Conservation (phyloP, 83 land plant species). For the Thuja plicata region DNA sequence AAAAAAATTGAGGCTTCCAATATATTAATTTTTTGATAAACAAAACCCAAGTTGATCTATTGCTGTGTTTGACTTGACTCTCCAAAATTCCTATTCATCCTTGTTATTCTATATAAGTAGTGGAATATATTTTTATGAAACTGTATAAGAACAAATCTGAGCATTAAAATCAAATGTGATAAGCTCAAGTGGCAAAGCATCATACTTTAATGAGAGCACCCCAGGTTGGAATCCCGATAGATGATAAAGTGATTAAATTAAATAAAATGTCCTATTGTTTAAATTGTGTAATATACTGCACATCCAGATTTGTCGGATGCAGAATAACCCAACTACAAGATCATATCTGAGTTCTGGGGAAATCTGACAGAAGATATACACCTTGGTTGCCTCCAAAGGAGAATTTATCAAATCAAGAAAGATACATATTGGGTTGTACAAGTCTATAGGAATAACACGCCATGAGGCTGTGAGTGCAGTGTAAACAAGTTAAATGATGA, state of each 20-base stretch:
- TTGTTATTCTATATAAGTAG: neutral
- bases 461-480: neutral
- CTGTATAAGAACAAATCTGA: neutral
- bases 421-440: neutral
- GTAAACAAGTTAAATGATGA: neutral
- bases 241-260: neutral
- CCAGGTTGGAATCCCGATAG: neutral
- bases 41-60: neutral
- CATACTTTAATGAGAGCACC: neutral
- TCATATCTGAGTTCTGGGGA: neutral
- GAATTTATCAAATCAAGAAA: neutral
- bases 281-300: neutral
- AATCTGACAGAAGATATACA: neutral
- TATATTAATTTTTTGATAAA: neutral
- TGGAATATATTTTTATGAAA: neutral
- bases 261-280: neutral
- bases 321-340: neutral
- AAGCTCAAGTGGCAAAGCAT: neutral
- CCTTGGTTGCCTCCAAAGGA: neutral
- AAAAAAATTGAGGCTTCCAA: neutral
- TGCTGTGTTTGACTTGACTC: neutral
- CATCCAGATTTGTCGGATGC: neutral
- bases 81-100: neutral
- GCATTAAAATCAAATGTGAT: neutral
- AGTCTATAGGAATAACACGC: neutral